Evolutionary conservation across 306 rosid genomes (phyloP), one percentile per base, ranked within the genome.

Genomic region (Acacia melanoxylon): DNA sequence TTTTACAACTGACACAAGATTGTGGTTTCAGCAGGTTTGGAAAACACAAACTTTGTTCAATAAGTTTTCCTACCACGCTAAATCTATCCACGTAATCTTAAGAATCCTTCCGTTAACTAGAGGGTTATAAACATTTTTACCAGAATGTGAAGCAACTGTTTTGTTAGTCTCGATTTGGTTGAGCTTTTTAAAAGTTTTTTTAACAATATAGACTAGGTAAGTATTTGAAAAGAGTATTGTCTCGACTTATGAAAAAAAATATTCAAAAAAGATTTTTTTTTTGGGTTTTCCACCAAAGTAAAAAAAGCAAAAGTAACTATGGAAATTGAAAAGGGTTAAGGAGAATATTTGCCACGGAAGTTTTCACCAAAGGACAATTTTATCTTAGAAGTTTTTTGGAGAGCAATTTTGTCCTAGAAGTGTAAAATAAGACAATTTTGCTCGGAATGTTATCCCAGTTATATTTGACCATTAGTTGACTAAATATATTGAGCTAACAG

Each of bases 401-500:
- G 4, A 3, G 35, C 0, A 31, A 31, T 31, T 33, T 33, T 33
- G 6, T 0, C 6, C 5, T 5, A 8, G 1, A 37, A 37, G 8
- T 37, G 8, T 37, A 35, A 35, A 35, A 35, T 0, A 0, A 5
- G 6, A 7, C 1, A 35, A 35, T 35, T 5, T 35, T 35, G 5
- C 6, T 3, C 0, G 0, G 1, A 5, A 6, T 0, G 6, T 5
- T 35, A 35, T 5, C 7, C 1, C 7, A 35, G 0, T 35, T 35
- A 35, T 0, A 37, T 37, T 37, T 37, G 0, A 37, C 8, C 1
- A 6, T 37, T 6, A 37, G 8, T 6, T 37, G 41, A 37, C 1
- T 6, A 6, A 37, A 37, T 37, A 37, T 5, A 6, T 37, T 5
- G 1, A 37, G 1, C 41, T 37, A 1, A 37, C 1, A 5, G 1